Percentiles rank a stretch among this genome's conserved stretches.
phyloP scores from a whole-genome alignment of 2,329 filamentous ascomycete genomes.

The Pseudocercospora pini-densiflorae region DNA sequence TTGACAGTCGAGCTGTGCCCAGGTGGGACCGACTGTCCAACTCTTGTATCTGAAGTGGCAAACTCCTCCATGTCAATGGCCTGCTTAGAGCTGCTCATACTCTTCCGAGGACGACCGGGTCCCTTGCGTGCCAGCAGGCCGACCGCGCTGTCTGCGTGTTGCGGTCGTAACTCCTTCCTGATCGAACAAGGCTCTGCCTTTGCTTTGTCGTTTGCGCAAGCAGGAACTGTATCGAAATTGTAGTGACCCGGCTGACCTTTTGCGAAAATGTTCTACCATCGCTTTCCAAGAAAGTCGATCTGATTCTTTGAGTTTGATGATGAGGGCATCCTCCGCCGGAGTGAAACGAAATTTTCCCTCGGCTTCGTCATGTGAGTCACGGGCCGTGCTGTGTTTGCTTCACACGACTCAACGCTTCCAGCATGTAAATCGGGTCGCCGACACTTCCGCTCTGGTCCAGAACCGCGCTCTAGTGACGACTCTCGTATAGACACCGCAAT shows the following conservation, averaged over 20 bases:
- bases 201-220: conserved; percentile 34
- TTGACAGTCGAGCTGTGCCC: not conserved
- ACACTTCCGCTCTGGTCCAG: not conserved
- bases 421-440: not conserved
- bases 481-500: too few species aligned
- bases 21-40: not conserved
- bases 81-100: not conserved
- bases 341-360: not conserved
- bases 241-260: conserved; percentile 25
- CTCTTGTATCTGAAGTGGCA: not conserved
- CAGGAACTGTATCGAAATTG: conserved; percentile 30
- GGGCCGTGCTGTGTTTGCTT: not conserved
- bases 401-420: not conserved
- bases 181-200: conserved; percentile 34
- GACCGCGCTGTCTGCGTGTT: not conserved
- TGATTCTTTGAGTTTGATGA: conserved; percentile 20
- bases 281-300: conserved; percentile 16
- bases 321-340: conserved; percentile 21
- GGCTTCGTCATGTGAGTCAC: not conserved
- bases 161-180: not conserved
- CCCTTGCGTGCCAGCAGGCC: not conserved
- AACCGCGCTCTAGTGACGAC: not conserved
- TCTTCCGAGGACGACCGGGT: not conserved
- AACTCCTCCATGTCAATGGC: not conserved
- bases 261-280: conserved; percentile 24